Evolutionary conservation across 805 yeast species (phyloP), one percentile per base, ranked within the genome.

Genomic region (Blastobotrys peoriensis): DNA sequence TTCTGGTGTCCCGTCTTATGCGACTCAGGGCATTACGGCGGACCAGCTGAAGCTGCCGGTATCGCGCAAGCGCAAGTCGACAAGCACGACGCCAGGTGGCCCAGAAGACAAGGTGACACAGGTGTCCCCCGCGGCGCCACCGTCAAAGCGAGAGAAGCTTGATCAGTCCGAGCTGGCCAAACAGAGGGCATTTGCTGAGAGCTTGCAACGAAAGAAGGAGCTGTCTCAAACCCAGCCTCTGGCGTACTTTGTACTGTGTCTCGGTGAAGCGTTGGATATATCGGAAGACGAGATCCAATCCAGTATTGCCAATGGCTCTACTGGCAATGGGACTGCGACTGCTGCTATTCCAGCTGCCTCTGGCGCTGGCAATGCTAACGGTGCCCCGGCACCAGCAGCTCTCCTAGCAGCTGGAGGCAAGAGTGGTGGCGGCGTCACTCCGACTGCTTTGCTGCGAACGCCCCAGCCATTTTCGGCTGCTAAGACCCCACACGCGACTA

Each of bases 211-310:
- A 44, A 56, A 59, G 46, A 51, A 53, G 40, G 60, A 55, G 46
- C 47, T 62, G 33, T 53, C 65, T 1, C 44, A 54, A 13, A 46
- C 58, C n/a, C 60, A 62, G 34, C 61, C 65, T 3, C 39, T 57
- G 34, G 54, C 56, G 23, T 64, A 55, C 47, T 58, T 62, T 42
- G 41, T 63, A 27, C 50, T 66, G 3, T 53, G 60, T 17, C 55
- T 64, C 22, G 66, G 64, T 3, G 61, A 65, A 15, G 61, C 60
- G 6, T 50, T 64, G 40, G 64, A 61, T 41, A 58, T 61, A 10
- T 42, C 60, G 4, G 59, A 62, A 8, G 62, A 59, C 18, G 66
- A 61, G 30, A 51, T 61, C 21, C 30, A 33, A 10, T 28, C 23
- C 9, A 45, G 44, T n/a, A 43, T 49, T 33, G 38, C 41, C 18